Evolutionary conservation across 2,329 filamentous ascomycete species (phyloP).

Genomic region (Epichloe elymi): DNA sequence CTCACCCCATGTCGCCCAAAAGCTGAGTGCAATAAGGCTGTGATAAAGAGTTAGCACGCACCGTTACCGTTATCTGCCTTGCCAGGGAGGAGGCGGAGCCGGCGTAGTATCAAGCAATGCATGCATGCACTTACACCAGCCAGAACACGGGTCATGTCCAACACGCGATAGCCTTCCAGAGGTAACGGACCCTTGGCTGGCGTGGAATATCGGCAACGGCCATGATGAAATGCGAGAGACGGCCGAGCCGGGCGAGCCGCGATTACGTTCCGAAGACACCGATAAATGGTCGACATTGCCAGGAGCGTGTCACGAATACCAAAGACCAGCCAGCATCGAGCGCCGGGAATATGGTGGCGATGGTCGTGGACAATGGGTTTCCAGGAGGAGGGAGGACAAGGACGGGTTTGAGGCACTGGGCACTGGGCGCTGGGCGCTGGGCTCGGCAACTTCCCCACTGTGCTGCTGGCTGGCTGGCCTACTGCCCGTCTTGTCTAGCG

Average conservation of each 20-base stretch:
- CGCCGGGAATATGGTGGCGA: neutral
- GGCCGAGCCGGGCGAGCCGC: neutral
- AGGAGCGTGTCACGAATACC: neutral
- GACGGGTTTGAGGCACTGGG: too few relatives aligned
- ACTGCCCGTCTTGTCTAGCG: too few relatives aligned
- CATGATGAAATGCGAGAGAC: conserved; percentile 1
- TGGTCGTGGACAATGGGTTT: neutral
- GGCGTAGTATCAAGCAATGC: conserved; percentile 6
- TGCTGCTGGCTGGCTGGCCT: too few relatives aligned
- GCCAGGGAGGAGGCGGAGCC: neutral
- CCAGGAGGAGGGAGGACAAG: too few relatives aligned
- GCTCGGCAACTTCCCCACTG: too few relatives aligned
- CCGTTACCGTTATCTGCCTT: neutral
- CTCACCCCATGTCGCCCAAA: conserved; percentile 85
- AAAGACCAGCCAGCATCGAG: neutral
- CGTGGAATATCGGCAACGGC: conserved; percentile 15
- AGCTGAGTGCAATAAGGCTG: conserved; percentile 98
- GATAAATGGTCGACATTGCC: conserved; percentile 7
- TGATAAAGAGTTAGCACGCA: neutral
- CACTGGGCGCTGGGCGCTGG: too few relatives aligned
- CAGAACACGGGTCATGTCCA: conserved; percentile 94
- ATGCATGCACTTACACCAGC: conserved; percentile 58
- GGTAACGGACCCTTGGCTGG: conserved; percentile 34
- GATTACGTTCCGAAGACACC: conserved; percentile 2
- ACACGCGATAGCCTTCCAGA: conserved; percentile 71